Base-by-base conservation (phyloP, 129 eudicot species). In the Rutidosis leptorrhynchoides region DNA sequence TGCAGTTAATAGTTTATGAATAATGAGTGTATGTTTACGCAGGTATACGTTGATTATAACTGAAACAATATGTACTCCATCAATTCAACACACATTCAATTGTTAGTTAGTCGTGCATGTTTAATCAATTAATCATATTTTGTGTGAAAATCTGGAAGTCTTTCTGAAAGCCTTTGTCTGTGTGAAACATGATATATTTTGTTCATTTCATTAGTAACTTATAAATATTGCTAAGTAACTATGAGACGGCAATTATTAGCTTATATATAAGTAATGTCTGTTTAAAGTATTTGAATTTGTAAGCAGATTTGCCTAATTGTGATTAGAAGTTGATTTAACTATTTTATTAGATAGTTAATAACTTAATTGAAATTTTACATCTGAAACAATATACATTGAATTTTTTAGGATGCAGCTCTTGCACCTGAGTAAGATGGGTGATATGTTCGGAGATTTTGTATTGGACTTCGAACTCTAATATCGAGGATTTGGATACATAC, bases 361-460 rank as follows among this genome's bases (percentile, higher is more conserved):
- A n/a, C n/a, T n/a, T n/a, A n/a, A n/a, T n/a, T 12, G 15, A 37
- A 10, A 37, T 9, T 37, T 32, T 40, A 40, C 46, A 11, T 11
- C 46, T 40, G 46, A 68, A 54, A 68, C 33, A 23, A 51, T 68
- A 26, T 68, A 33, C 58, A 69, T 42, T 58, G 17, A 46, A 3
- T 14, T 45, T 43, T 58, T 45, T 14, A 70, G 67, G 65, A 55
- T 37, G 56, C 74, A 37, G 42, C 22, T 64, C 30, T 64, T 58
- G 29, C n/a, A 10, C 57, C 24, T 19, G 57, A n/a, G 57, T 40
- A 40, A 40, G 46, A 40, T 11, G 46, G 12, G n/a, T 40, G 46
- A 11, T 12, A 40, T 40, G 3, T 11, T 40, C 12, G 46, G 46
- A 11, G 5, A 40, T 12, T 40, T 40, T 11, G 11, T 10, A 2